Conservation (phyloP, 2,329 filamentous ascomycete genomes). For the Alternaria sp. region DNA sequence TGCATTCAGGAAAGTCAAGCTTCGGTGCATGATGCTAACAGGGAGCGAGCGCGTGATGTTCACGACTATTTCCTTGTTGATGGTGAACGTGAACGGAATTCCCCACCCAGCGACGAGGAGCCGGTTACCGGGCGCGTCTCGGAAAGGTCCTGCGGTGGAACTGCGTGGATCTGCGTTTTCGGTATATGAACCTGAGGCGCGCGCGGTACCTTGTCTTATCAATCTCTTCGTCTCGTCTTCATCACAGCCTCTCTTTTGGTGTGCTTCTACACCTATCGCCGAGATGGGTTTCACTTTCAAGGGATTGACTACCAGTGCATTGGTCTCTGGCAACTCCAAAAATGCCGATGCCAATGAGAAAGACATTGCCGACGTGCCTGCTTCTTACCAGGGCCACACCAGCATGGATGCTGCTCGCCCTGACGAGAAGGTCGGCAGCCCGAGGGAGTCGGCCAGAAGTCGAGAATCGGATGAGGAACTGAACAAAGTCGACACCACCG, state of each 20-base stretch:
- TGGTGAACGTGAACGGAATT: conserved; percentile 8
- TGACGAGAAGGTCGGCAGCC: conserved; percentile 38
- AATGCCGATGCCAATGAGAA: conserved; percentile 25
- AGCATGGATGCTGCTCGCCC: conserved; percentile 30
- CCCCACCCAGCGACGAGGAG: conserved; percentile 16
- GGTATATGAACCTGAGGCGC: conserved; percentile 28
- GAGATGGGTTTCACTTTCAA: conserved; percentile 43
- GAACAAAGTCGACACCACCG: conserved; percentile 40
- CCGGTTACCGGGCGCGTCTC: conserved; percentile 15
- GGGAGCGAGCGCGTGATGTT: conserved; percentile 12
- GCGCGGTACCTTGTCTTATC: conserved; percentile 33
- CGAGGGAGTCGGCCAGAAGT: conserved; percentile 15
- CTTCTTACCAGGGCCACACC: conserved; percentile 35
- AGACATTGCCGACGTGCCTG: conserved; percentile 37
- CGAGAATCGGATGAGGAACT: conserved; percentile 36
- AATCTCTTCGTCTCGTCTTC: conserved; percentile 23
- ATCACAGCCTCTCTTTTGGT: conserved; percentile 4
- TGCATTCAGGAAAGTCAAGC: conserved; percentile 13
- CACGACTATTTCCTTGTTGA: conserved; percentile 11
- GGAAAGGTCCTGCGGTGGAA: conserved; percentile 10
- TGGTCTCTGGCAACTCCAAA: conserved; percentile 26
- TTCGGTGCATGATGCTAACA: conserved; percentile 16
- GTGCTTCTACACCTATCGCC: conserved; percentile 3
- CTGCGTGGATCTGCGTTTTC: conserved; percentile 13
- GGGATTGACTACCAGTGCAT: conserved; percentile 34